Conservation (phyloP, 2,329 filamentous ascomycete species). For the Cordyceps farinosa region DNA sequence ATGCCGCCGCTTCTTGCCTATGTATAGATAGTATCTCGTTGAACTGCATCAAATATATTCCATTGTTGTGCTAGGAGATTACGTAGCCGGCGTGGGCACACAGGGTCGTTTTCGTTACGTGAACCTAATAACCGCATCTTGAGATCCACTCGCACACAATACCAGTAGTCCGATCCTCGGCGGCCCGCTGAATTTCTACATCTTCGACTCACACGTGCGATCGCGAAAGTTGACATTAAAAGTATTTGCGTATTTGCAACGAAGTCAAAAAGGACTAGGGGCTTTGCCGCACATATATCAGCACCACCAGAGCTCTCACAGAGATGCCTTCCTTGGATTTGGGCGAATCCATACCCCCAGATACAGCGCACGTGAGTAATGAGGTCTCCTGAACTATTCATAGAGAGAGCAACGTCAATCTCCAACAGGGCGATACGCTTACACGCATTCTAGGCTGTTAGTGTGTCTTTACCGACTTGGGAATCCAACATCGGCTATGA, state of each 20-base stretch:
- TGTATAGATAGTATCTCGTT: not conserved
- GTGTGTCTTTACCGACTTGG: conserved; percentile 95
- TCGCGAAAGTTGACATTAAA: not conserved
- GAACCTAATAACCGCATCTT: not conserved
- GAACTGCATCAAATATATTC: not conserved
- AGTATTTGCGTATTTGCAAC: not conserved
- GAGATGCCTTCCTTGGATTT: conserved; percentile 51
- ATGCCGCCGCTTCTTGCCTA: not conserved
- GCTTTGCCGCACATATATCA: not conserved
- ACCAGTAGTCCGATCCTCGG: conserved; percentile 14
- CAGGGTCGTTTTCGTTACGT: not conserved
- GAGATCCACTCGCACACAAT: conserved; percentile 13
- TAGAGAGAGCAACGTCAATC: not conserved
- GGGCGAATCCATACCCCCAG: conserved; percentile 71
- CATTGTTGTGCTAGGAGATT: not conserved
- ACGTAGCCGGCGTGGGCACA: too few relatives aligned
- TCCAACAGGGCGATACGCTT: not conserved
- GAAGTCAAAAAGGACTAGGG: not conserved
- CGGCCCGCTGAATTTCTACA: conserved; percentile 11
- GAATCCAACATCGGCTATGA: conserved; percentile 87
- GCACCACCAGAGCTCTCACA: not conserved
- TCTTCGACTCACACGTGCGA: conserved; percentile 4
- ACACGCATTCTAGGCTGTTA: conserved; percentile 66
- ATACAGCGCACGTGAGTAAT: conserved; percentile 72
- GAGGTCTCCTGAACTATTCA: not conserved